Base-by-base conservation (phyloP, 768 basidiomycete species). In the Lanmaoa rubissima region DNA sequence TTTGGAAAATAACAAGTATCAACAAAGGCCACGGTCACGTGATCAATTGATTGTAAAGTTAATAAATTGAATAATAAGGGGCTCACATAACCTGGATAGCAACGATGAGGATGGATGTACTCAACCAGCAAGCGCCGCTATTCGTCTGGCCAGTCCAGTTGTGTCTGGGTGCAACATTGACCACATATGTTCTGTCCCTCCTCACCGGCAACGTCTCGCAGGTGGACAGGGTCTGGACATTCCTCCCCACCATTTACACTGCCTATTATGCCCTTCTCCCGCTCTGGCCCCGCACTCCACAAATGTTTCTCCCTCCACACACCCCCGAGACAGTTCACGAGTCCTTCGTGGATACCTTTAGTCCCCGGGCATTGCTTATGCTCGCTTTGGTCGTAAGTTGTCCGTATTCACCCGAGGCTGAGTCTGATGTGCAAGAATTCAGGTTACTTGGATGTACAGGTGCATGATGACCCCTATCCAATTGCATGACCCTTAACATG, bases 201-300 rank as follows among this genome's bases (percentile, higher is more conserved):
- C 45, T 89, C 38, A 92, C 90, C 0, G 79, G 81, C 41, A 94
- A 95, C 63, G 87, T 90, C 47, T 91, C 88, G 1, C 91, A 94
- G 68, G 92, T 95, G 26, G 93, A 98, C 74, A 83, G 91, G 31
- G 67, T 93, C 28, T 87, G 85, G 85, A 84, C 90, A 0, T 84
- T 94, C 70, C 64, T 91, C 36, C 94, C 95, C 0, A 79, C 87
- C 8, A 78, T 95, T 19, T 96, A 95, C 72, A 83, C 87, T 1
- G 84, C 86, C 1, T 92, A 92, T 67, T 93, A 84, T 67, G 88
- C 94, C 1, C 75, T 97, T 31, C 71, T 89, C 3, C 94, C 92
- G 1, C 72, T 88, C 8, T 76, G 80, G 74, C 78, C 79, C 16
- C 70, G 51, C 13, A 61, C 60, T 11, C 62, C 73, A 0, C 66